A percentile compares a stretch with the other conserved stretches of the same genome.
phyloP scores from a whole-genome alignment of 768 basidiomycete genomes.

The Boletus rubescentipes region DNA sequence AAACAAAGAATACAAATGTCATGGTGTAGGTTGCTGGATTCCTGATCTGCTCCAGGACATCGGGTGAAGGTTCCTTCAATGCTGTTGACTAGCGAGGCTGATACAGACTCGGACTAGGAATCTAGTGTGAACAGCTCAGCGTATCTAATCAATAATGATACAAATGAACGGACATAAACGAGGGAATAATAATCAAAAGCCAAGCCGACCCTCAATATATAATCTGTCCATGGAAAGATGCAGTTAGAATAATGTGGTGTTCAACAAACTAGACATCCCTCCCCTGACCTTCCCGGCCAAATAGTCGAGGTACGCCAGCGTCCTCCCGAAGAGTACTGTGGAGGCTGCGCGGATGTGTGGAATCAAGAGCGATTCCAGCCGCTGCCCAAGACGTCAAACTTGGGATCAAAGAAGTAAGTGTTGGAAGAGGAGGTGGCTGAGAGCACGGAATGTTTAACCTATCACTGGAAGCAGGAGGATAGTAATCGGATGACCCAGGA shows the following conservation, averaged over 20 bases:
- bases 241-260: background rate
- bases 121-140: no score
- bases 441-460: conserved; percentile 11
- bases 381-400: conserved; percentile 37
- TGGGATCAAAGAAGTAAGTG: conserved; percentile 31
- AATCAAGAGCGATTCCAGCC: conserved; percentile 23
- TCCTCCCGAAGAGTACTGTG: conserved; percentile 18
- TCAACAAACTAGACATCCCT: conserved; percentile 23
- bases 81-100: no score
- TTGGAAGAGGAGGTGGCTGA: conserved; percentile 24
- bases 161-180: conserved; percentile 3
- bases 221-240: background rate
- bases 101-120: no score
- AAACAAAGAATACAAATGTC: no score
- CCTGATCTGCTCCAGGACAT: no score
- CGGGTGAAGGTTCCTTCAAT: no score
- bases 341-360: conserved; percentile 10
- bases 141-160: conserved; percentile 16
- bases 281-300: conserved; percentile 26
- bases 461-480: conserved; percentile 1
- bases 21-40: no score
- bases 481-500: background rate
- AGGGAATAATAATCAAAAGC: conserved; percentile 3
- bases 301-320: conserved; percentile 21
- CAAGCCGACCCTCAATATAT: background rate